Base-by-base conservation (phyloP, 2,329 filamentous ascomycete species). In the Mycosphaerelloides madeirae region DNA sequence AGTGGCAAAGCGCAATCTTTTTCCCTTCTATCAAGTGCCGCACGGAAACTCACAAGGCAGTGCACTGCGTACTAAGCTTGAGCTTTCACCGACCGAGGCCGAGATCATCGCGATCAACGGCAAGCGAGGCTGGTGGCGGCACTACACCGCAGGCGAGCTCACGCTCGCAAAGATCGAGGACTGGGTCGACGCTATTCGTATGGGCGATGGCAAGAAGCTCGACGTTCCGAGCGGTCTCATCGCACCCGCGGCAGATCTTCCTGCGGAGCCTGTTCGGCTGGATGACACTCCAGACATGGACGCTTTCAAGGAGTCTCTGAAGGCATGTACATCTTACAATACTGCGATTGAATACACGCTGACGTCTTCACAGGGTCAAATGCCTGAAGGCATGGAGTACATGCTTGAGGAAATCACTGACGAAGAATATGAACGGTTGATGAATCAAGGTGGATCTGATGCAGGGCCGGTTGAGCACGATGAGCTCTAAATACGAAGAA, bases 111-210 rank as follows among this genome's bases (percentile, higher is more conserved):
- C 89, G 13, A 66, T 95, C 47, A 96, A 96, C 65, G 85, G 80
- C 25, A 88, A 90, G 59, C 81, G 89, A 42, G 77, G 79, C 32
- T 98, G 93, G 93, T 94, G 83, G 79, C 84, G 85, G 58, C 79
- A 77, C 46, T 93, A 87, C 64, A 70, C 79, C 6, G 65, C 68
- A 7, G 64, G 68, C 13, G 81, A 81, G 34, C 79, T 77, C 43
- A 62, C 74, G 18, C 46, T 52, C 6, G 72, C 77, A 42, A 78
- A 76, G 19, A 71, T 98, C 22, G 87, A 95, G 69, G 71, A 73
- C 50, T 98, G 91, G 88, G 80, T 98, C 47, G 93, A 98, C 60
- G 77, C 80, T n/a, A 88, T 97, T 50, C 83, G 88, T 29, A 77
- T 98, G 74, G 87, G 90, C 41, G 91, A 97, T 62, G 85, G 87